phyloP scores from a whole-genome alignment of 768 basidiomycete species.

The Auricularia sp. region DNA sequence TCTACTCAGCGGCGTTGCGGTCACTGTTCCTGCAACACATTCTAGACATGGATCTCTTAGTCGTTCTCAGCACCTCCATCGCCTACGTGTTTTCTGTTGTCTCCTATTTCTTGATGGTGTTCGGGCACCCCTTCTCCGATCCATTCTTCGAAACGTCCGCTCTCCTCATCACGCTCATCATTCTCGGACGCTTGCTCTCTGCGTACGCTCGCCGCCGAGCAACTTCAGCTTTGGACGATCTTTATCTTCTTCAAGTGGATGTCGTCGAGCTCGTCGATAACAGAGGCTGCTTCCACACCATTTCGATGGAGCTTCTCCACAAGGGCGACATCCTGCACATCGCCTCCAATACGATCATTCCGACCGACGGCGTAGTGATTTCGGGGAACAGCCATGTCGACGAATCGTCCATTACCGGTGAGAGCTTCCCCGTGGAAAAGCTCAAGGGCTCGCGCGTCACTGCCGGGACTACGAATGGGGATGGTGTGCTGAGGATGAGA shows the following conservation, averaged over 20 bases:
- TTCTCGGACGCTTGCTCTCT: slow-evolving; percentile 30
- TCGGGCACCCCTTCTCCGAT: slow-evolving; percentile 21
- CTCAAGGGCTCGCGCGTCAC: slow-evolving; percentile 22
- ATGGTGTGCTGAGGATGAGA: slow-evolving; percentile 25
- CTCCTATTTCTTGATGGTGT: slow-evolving; percentile 25
- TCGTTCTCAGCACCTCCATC: slow-evolving; percentile 28
- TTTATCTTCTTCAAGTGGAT: slow-evolving; percentile 25
- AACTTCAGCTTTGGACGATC: slow-evolving; percentile 23
- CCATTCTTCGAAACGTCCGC: slow-evolving; percentile 37
- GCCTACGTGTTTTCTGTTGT: slow-evolving; percentile 34
- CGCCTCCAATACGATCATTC: slow-evolving; percentile 24
- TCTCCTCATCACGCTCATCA: slow-evolving; percentile 33
- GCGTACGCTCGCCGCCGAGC: slow-evolving; percentile 28
- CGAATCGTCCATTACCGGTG: slow-evolving; percentile 36
- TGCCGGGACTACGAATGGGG: slow-evolving; percentile 31
- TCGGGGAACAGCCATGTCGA: slow-evolving; percentile 29
- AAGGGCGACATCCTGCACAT: slow-evolving; percentile 29
- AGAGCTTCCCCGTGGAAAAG: slow-evolving; percentile 30
- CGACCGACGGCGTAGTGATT: slow-evolving; percentile 31
- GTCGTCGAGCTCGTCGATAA: slow-evolving; percentile 23
- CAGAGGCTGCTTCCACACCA: slow-evolving; percentile 11
- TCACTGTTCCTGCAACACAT: slow-evolving; percentile 27
- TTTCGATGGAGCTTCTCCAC: slow-evolving; percentile 25
- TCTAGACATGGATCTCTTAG: slow-evolving; percentile 31
- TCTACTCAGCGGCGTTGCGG: slow-evolving; percentile 27